phyloP scores from a whole-genome alignment of 2,329 filamentous ascomycete genomes.

The Apiospora marii region DNA sequence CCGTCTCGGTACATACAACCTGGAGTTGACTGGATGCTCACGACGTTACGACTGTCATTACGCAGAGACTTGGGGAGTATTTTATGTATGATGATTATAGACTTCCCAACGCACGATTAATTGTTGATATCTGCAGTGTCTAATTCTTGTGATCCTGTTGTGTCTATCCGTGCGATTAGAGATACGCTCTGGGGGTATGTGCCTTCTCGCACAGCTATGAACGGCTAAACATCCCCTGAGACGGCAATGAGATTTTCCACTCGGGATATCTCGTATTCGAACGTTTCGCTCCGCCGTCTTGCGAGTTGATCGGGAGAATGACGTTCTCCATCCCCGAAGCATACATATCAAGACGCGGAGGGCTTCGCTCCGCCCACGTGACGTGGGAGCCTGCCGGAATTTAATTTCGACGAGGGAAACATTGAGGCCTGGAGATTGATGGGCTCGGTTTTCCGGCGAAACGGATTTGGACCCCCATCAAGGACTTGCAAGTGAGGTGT shows the following conservation, averaged over 20 bases:
- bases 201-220: not conserved
- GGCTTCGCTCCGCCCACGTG: constrained; percentile 22
- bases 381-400: not conserved
- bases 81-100: not conserved
- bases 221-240: not conserved
- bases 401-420: not conserved
- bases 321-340: not conserved
- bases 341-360: not conserved
- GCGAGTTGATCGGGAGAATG: not conserved
- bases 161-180: not conserved
- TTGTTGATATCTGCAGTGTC: not conserved
- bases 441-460: not conserved
- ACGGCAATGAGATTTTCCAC: not conserved
- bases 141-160: not conserved
- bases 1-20: not conserved
- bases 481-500: not conserved
- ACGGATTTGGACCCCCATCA: not conserved
- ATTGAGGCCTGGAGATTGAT: not conserved
- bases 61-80: not conserved
- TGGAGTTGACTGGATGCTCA: constrained; percentile 23
- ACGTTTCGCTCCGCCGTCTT: not conserved
- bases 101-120: not conserved
- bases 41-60: constrained; percentile 23
- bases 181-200: no score
- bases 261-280: not conserved